Percentiles rank a stretch among this genome's conserved stretches.
Conservation (phyloP, 371 early-diverging fungal genomes). For the Cokeromyces recurvatus region DNA sequence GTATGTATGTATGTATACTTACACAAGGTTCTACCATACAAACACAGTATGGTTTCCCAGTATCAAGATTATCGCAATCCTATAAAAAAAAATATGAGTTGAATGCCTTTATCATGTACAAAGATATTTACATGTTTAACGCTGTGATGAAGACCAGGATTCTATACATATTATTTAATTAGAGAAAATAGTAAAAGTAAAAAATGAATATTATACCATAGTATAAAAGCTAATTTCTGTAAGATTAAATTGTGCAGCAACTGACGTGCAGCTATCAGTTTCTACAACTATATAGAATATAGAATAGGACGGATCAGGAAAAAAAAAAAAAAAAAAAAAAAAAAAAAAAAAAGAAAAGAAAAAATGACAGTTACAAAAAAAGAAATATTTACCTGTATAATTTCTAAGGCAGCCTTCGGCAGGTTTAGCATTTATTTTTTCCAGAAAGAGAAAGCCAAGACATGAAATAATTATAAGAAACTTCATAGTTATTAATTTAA, state of each 20-base stretch:
- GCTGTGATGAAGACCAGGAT: conserved; percentile 30
- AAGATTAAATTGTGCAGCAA: conserved; percentile 17
- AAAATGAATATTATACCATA: too few relatives aligned
- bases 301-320: too few relatives aligned
- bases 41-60: conserved; percentile 24
- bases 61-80: conserved; percentile 30
- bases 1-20: conserved; percentile 6
- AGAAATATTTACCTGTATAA: conserved; percentile 17
- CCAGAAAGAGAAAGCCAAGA: conserved; percentile 4
- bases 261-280: conserved; percentile 16
- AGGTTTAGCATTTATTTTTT: conserved; percentile 14
- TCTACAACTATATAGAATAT: conserved; percentile 8
- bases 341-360: too few relatives aligned
- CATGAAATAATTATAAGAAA: conserved; percentile 4
- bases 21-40: conserved; percentile 25
- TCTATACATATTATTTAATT: conserved; percentile 7
- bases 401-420: conserved; percentile 23
- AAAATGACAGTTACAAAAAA: too few relatives aligned
- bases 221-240: conserved; percentile 19
- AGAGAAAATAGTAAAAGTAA: too few relatives aligned
- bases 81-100: conserved; percentile 3
- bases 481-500: too few relatives aligned
- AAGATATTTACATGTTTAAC: conserved; percentile 15
- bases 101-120: background rate
- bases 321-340: too few relatives aligned